Conservation (phyloP, 208 protist genomes). For the Acanthamoeba castellanii region DNA sequence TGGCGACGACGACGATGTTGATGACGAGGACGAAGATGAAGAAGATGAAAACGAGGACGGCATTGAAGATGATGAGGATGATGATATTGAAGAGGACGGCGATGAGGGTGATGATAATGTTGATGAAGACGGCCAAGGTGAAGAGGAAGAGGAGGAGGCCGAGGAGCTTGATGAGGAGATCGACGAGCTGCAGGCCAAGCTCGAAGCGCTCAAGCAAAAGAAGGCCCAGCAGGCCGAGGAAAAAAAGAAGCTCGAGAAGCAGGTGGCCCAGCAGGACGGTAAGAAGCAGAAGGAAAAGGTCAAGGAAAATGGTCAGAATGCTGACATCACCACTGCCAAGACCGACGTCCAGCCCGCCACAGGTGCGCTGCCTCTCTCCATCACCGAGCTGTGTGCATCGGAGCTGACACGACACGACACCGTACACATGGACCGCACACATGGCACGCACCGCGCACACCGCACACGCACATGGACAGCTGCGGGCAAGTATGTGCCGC, state of each 20-base stretch:
- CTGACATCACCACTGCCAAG: background rate
- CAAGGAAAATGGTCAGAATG: background rate
- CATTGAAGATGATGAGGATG: constrained; percentile 20
- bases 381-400: too few relatives aligned
- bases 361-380: background rate
- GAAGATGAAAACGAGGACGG: background rate
- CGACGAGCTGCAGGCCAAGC: background rate
- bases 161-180: background rate
- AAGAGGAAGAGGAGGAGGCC: constrained; percentile 4
- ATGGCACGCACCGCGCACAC: background rate
- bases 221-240: background rate
- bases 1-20: background rate
- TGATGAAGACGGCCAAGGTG: background rate
- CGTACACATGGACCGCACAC: too few relatives aligned
- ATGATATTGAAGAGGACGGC: background rate
- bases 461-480: background rate
- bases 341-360: background rate
- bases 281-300: background rate
- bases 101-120: background rate
- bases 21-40: background rate
- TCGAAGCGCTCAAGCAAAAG: background rate
- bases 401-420: background rate
- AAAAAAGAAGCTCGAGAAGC: background rate
- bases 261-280: background rate
- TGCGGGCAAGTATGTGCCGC: constrained; percentile 43